Percentiles rank a stretch among this genome's conserved stretches.
phyloP scores from a whole-genome alignment of 1,284 basidiomycete species.

The Austroboletus novae-zelandiae region DNA sequence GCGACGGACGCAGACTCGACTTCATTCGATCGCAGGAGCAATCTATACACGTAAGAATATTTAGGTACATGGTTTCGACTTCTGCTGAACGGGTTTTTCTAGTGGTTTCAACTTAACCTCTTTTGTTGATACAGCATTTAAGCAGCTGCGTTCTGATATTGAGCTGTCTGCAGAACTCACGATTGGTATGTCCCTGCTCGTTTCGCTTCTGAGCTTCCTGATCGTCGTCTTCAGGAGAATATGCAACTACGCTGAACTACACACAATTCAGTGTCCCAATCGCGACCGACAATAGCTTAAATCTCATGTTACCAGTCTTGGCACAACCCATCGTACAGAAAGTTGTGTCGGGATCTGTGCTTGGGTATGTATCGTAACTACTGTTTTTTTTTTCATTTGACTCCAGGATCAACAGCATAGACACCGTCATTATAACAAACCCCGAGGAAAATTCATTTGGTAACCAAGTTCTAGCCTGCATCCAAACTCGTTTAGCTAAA shows the following conservation, averaged over 20 bases:
- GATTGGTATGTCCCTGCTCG: slow-evolving; percentile 45
- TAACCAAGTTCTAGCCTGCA: slow-evolving; percentile 18
- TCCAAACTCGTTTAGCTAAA: slow-evolving; percentile 4
- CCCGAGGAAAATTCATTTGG: slow-evolving; percentile 60
- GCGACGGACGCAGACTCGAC: slow-evolving; percentile 39
- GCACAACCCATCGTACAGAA: slow-evolving; percentile 81
- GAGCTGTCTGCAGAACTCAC: slow-evolving; percentile 52
- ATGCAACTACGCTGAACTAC: slow-evolving; percentile 61
- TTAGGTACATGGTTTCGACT: not conserved
- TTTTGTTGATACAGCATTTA: slow-evolving; percentile 68
- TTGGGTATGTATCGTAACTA: slow-evolving; percentile 44
- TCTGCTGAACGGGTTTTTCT: slow-evolving; percentile 15
- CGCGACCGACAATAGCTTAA: slow-evolving; percentile 58
- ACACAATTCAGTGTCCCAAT: slow-evolving; percentile 59
- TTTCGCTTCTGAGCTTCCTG: not conserved
- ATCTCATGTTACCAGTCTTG: slow-evolving; percentile 68
- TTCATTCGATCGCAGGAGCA: slow-evolving; percentile 39
- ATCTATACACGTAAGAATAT: slow-evolving; percentile 52
- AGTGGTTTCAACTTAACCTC: slow-evolving; percentile 69
- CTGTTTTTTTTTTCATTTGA: not conserved
- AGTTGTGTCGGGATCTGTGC: slow-evolving; percentile 58
- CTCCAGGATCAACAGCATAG: slow-evolving; percentile 39
- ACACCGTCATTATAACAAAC: slow-evolving; percentile 57
- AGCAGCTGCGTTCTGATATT: slow-evolving; percentile 61
- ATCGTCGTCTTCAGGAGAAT: slow-evolving; percentile 48